These are phyloP conservation scores for Prunus padus DNA, from an alignment of 306 rosid species.

Conservation along the genomic window DNA sequence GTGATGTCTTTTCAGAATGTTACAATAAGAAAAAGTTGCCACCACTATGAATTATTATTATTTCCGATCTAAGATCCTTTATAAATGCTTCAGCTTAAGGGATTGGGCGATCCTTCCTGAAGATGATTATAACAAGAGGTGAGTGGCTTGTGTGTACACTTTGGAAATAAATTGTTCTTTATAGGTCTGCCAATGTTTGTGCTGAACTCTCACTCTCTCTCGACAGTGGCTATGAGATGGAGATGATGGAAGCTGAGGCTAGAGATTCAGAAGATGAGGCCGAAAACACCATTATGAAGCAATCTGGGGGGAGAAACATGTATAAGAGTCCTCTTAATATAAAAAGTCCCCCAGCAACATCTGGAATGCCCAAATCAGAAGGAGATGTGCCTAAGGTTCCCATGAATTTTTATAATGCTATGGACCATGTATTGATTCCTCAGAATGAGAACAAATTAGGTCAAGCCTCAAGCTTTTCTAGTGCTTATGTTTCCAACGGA, in stretches of 20 bases:
- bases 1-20: neutral
- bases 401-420: constrained; percentile 7
- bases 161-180: neutral
- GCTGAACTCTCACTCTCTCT: constrained; percentile 29
- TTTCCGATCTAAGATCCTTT: constrained; percentile 7
- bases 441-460: constrained; percentile 1
- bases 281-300: constrained; percentile 40
- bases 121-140: constrained; percentile 73
- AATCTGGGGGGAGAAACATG: constrained; percentile 34
- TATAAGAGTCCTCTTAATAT: constrained; percentile 44
- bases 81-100: constrained; percentile 62
- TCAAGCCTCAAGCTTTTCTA: constrained; percentile 28
- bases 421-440: constrained; percentile 2
- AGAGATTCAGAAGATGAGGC: constrained; percentile 92
- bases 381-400: constrained; percentile 25
- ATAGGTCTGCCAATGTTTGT: neutral
- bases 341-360: constrained; percentile 31
- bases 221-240: constrained; percentile 81
- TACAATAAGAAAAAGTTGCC: constrained; percentile 3
- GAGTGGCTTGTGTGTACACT: constrained; percentile 10
- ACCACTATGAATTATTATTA: constrained; percentile 13
- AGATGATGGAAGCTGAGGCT: constrained; percentile 69
- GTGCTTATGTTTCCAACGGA: constrained; percentile 20
- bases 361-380: constrained; percentile 31
- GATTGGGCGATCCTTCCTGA: constrained; percentile 79